These are phyloP conservation scores for Calonectria hongkongensis DNA, from an alignment of 2,329 filamentous ascomycete genomes.

Conservation along the genomic window DNA sequence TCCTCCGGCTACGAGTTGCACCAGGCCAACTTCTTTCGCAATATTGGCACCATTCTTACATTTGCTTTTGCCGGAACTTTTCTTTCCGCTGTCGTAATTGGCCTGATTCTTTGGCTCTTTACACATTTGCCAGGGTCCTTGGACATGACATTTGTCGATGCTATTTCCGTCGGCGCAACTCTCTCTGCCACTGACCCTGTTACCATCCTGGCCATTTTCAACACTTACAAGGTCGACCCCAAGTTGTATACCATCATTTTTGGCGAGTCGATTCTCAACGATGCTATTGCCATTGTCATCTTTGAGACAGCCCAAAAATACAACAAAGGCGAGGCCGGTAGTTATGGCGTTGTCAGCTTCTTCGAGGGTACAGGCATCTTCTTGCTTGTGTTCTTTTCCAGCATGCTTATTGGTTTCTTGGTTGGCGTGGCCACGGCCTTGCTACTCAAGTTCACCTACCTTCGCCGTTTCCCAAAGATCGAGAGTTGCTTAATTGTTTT, in stretches of 20 bases:
- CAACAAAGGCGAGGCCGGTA: conserved; percentile 82
- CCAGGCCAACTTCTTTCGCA: conserved; percentile 99
- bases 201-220: conserved; percentile 98
- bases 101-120: conserved; percentile 91
- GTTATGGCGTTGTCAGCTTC: conserved; percentile 86
- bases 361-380: conserved; percentile 96
- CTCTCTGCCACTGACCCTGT: conserved; percentile 98
- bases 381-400: conserved; percentile 96
- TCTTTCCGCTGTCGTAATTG: conserved; percentile 96
- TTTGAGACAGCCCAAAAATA: conserved; percentile 98
- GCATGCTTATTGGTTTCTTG: conserved; percentile 89
- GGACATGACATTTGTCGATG: conserved; percentile 93
- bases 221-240: conserved; percentile 98
- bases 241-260: conserved; percentile 99
- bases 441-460: conserved; percentile 94
- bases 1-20: conserved; percentile 98
- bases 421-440: conserved; percentile 92
- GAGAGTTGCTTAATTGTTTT: conserved; percentile 96
- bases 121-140: conserved; percentile 89
- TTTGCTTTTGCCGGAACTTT: conserved; percentile 99
- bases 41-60: conserved; percentile 96
- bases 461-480: conserved; percentile 94
- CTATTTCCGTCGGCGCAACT: conserved; percentile 96
- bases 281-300: conserved; percentile 98
- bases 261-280: conserved; percentile 97